Base-by-base conservation (phyloP, 768 basidiomycete species). In the Brasilioporus rufonigricans region DNA sequence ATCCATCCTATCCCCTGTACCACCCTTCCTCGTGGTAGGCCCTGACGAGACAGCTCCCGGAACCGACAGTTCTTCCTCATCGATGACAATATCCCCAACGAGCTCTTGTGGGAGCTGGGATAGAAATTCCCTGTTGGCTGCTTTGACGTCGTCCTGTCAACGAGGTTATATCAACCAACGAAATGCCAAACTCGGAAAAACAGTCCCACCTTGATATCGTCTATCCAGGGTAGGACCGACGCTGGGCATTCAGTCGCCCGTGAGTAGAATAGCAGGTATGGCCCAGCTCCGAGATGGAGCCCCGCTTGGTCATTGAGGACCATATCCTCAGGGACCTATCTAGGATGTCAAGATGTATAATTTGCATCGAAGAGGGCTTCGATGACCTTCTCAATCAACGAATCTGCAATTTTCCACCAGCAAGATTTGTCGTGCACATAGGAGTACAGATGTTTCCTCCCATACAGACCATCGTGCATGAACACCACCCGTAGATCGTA, bases 341-440 rank as follows among this genome's bases (percentile, higher is more conserved):
- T 18, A 21, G 26, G 29, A 21, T 14, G n/a, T 44, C 51, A 40
- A 48, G 38, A 58, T 33, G 38, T 35, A 21, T 44, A 11, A 13
- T 39, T 23, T 10, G 3, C 21, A 12, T 26, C 13, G 7, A 36
- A 4, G 23, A 38, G 10, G 11, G 12, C 3, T 5, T 53, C 1
- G 10, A 18, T 45, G 55, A 84, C 90, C 78, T 88, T 81, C 1
- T 80, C 83, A 3, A 91, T 85, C 12, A 74, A 71, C 53, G 81
- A 80, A 61, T 91, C 91, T 9, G 87, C 76, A 3, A 84, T 86
- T 71, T 89, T 92, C 88, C 89, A 93, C 91, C 91, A 93, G 4
- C 67, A 71, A 6, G 79, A 84, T 41, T 81, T 77, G 27, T 66
- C 68, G 55, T 85, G 80, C 13, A 90, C 82, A 58, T 91, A 93